Conservation (phyloP, 371 early-diverging fungal species). For the Haplosporangium sp. region DNA sequence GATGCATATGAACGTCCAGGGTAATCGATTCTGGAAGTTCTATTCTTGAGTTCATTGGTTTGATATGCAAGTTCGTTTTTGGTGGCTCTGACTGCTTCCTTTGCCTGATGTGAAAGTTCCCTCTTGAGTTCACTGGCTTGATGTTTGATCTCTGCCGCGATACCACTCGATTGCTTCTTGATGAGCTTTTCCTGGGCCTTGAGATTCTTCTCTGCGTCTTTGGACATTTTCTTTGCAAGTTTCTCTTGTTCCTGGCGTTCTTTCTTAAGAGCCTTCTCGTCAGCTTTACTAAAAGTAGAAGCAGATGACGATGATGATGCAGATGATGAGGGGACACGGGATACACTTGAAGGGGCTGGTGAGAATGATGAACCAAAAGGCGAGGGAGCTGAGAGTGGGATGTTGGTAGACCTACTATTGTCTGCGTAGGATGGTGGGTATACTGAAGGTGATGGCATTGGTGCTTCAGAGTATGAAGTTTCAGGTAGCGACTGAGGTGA, state of each 20-base stretch:
- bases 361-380: constrained; percentile 4
- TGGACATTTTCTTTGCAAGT: not conserved
- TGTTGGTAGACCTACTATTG: not conserved
- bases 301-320: not conserved
- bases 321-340: not conserved
- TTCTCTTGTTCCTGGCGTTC: not conserved
- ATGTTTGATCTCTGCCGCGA: constrained; percentile 15
- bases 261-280: not conserved
- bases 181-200: constrained; percentile 12
- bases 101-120: constrained; percentile 21
- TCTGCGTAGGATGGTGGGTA: not conserved
- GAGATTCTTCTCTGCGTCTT: not conserved
- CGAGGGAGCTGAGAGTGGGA: not conserved
- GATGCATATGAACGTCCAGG: not conserved
- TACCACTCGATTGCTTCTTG: not conserved
- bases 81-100: constrained; percentile 8
- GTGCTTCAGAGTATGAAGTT: no score
- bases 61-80: constrained; percentile 2
- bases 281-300: not conserved
- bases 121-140: constrained; percentile 20
- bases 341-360: not conserved
- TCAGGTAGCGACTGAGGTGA: no score
- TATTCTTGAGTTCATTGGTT: not conserved
- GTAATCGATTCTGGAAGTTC: not conserved
- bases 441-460: not conserved